phyloP scores from a whole-genome alignment of 169 alveolate species.

The Perkinsus marinus region DNA sequence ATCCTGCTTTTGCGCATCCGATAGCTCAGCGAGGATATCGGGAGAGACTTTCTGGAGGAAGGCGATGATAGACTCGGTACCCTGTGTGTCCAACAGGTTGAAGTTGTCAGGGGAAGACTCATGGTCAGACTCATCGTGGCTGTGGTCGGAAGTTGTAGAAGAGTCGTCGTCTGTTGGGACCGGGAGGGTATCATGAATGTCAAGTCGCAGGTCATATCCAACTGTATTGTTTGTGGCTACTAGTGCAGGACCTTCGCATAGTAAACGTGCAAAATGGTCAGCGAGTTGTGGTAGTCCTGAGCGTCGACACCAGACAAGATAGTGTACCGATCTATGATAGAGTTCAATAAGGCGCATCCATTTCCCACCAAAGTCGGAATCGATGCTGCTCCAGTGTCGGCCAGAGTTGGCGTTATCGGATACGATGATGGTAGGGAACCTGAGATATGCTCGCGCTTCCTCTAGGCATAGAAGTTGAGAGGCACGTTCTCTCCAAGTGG shows the following conservation, averaged over 20 bases:
- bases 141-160: too few relatives aligned
- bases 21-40: neutral
- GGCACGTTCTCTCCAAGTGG: neutral
- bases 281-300: neutral
- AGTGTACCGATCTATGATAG: neutral
- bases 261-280: neutral
- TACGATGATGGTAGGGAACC: neutral
- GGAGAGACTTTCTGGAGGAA: neutral
- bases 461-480: neutral
- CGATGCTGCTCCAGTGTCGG: neutral
- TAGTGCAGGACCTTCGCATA: neutral
- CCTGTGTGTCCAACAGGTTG: neutral
- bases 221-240: too few relatives aligned
- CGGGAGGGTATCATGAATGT: too few relatives aligned
- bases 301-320: neutral
- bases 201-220: too few relatives aligned
- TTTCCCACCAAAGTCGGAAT: neutral
- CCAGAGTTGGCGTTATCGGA: neutral
- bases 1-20: neutral
- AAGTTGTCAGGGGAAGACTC: neutral
- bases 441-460: neutral
- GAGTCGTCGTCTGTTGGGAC: too few relatives aligned
- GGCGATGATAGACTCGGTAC: neutral
- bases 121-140: too few relatives aligned
- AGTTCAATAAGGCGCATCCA: neutral